Conservation (phyloP, 2,329 filamentous ascomycete genomes). For the Penicillium sp. region DNA sequence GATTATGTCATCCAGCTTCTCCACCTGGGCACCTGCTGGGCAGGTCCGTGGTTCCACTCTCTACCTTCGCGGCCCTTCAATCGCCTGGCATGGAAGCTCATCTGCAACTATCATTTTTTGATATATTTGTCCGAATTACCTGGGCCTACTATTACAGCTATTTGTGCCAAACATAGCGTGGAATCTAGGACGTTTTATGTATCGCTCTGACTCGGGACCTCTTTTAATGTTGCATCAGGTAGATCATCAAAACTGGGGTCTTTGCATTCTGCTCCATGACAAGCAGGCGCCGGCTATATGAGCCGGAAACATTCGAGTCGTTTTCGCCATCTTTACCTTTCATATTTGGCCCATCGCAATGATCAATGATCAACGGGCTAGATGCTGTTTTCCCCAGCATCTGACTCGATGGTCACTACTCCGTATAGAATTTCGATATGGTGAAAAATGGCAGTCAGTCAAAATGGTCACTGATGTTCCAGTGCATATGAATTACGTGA, state of each 20-base stretch:
- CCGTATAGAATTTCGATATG: neutral
- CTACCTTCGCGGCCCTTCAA: neutral
- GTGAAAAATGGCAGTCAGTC: neutral
- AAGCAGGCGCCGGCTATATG: neutral
- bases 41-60: neutral
- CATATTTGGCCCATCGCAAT: neutral
- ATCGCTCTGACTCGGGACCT: neutral
- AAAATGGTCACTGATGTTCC: neutral
- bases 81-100: neutral
- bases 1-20: neutral
- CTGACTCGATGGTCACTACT: neutral
- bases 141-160: no score
- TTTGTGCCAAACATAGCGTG: rapidly evolving
- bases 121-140: no score
- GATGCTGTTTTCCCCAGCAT: no score
- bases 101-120: no score
- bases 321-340: neutral
- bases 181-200: no score
- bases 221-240: neutral
- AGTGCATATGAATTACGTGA: neutral
- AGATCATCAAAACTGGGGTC: neutral
- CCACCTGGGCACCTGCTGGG: neutral
- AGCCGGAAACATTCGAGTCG: neutral
- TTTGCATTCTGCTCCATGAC: neutral
- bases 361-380: neutral